These are phyloP conservation scores for Schizochytrium sp. DNA, from an alignment of 108 stramenopile species.

Conservation along the genomic window DNA sequence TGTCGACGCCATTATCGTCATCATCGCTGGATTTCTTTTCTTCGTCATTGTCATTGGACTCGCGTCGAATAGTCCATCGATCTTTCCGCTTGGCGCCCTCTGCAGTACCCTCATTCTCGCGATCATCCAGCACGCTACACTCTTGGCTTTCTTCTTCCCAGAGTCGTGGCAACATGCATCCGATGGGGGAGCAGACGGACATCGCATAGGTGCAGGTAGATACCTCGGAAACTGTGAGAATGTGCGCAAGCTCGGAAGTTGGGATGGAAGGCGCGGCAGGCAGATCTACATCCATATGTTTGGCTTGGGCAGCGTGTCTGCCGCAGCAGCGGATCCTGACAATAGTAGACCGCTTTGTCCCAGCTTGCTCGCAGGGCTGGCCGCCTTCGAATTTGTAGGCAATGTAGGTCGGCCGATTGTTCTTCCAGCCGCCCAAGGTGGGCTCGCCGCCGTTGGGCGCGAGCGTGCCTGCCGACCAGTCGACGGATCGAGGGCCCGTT, in stretches of 20 bases:
- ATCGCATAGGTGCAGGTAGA: neutral
- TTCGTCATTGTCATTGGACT: neutral
- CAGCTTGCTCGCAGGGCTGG: constrained; percentile 5
- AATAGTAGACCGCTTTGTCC: neutral
- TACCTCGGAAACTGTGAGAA: neutral
- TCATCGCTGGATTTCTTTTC: neutral
- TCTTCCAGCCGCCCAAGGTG: neutral
- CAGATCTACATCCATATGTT: neutral
- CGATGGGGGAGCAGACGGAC: neutral
- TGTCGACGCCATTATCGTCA: neutral
- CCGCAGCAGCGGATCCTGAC: neutral
- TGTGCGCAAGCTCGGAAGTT: neutral
- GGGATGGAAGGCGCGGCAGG: neutral
- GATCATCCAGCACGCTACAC: neutral
- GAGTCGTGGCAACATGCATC: neutral
- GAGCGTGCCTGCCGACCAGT: neutral
- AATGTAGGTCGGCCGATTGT: neutral
- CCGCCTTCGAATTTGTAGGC: neutral
- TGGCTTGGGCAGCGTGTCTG: neutral
- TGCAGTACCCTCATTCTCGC: neutral
- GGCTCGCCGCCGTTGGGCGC: neutral
- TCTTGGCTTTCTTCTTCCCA: neutral
- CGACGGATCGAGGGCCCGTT: neutral
- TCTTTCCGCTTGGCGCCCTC: neutral
- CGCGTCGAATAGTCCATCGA: neutral